Conservation (phyloP, 371 early-diverging fungal genomes). For the Haplosporangium sp. region DNA sequence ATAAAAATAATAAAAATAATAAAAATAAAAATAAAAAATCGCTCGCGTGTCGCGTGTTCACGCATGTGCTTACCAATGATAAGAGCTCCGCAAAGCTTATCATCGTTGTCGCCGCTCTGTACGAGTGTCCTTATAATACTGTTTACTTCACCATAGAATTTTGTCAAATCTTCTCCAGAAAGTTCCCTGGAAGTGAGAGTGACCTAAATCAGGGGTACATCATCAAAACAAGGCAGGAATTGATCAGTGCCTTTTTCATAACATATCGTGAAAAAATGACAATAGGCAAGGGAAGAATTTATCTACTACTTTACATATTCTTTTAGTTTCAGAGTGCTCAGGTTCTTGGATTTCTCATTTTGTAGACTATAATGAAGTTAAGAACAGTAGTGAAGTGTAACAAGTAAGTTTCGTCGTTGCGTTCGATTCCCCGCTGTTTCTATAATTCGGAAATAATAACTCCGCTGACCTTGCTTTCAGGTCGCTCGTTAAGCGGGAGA, state of each 20-base stretch:
- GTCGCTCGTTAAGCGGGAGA: constrained; percentile 44
- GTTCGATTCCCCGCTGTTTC: neutral
- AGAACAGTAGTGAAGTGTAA: neutral
- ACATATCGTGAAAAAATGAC: neutral
- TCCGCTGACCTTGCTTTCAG: constrained; percentile 40
- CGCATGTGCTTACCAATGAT: constrained; percentile 64
- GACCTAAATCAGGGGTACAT: constrained; percentile 20
- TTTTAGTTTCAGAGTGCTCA: constrained; percentile 29
- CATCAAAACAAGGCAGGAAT: neutral
- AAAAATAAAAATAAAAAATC: too few species aligned
- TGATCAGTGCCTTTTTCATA: neutral
- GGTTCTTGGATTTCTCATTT: constrained; percentile 32
- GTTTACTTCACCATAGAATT: constrained; percentile 64
- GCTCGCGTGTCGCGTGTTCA: neutral
- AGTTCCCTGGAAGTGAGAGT: constrained; percentile 36
- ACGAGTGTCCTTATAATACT: constrained; percentile 70
- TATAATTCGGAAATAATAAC: neutral
- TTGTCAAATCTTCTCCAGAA: constrained; percentile 40
- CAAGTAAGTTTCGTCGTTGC: neutral
- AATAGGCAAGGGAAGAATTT: neutral
- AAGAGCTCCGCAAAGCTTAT: constrained; percentile 75
- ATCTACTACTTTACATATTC: constrained; percentile 38
- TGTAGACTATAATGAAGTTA: constrained; percentile 23
- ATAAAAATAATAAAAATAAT: too few species aligned
- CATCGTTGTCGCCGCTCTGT: constrained; percentile 64